phyloP scores from a whole-genome alignment of 192 early-diverging fungal species.

The Lunasporangiospora selenospora region DNA sequence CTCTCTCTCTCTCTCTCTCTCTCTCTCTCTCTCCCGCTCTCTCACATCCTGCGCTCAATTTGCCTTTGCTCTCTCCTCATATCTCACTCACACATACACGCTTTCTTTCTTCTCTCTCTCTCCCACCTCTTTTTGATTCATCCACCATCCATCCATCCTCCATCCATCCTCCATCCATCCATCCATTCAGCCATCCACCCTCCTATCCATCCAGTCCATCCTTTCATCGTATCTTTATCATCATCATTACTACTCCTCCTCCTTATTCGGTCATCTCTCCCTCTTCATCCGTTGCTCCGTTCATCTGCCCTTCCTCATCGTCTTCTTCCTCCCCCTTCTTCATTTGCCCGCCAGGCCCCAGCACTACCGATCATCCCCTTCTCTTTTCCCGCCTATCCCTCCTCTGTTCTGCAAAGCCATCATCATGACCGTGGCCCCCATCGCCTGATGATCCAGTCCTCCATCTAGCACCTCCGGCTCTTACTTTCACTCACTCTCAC shows the following conservation, averaged over 20 bases:
- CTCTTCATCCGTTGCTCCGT: neutral
- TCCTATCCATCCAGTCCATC: neutral
- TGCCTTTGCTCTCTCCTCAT: neutral
- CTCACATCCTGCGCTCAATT: too few species aligned
- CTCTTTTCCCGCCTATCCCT: too few species aligned
- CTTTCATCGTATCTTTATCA: neutral
- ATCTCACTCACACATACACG: neutral
- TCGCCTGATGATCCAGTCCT: too few species aligned
- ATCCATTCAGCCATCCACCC: neutral
- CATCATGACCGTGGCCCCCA: too few species aligned
- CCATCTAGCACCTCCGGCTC: too few species aligned
- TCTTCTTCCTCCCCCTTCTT: too few species aligned
- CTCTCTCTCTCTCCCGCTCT: neutral
- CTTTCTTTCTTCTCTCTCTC: slow-evolving; percentile 1
- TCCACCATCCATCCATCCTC: neutral
- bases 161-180: slow-evolving; percentile 1
- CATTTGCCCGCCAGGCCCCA: too few species aligned
- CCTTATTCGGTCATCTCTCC: neutral
- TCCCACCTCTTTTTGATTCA: slow-evolving; percentile 2
- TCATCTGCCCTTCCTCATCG: neutral
- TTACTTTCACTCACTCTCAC: neutral
- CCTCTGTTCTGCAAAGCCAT: too few species aligned
- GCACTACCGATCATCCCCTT: too few species aligned
- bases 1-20: neutral
- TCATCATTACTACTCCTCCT: too few species aligned